Conservation (phyloP, 1,284 basidiomycete species). For the Pulchroboletus neoregius region DNA sequence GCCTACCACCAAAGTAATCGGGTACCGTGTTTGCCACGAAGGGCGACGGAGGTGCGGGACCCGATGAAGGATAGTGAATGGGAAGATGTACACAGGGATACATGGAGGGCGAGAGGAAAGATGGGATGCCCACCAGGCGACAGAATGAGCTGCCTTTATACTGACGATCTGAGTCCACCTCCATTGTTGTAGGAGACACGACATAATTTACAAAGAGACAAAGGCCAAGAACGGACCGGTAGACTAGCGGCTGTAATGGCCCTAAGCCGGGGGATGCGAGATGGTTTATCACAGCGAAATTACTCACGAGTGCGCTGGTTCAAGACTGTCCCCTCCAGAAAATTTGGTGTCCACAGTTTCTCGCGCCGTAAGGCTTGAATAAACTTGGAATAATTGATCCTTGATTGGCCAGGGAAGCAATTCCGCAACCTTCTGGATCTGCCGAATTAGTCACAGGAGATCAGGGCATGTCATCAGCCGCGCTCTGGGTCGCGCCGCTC, state of each 20-base stretch:
- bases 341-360: conserved; percentile 76
- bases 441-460: conserved; percentile 90
- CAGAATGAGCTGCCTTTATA: conserved; percentile 16
- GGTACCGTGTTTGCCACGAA: not conserved
- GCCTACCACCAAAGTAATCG: not conserved
- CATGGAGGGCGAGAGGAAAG: not conserved
- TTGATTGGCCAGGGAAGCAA: conserved; percentile 84
- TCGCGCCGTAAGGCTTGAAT: conserved; percentile 57
- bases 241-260: conserved; percentile 76
- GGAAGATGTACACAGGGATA: not conserved
- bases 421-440: conserved; percentile 78
- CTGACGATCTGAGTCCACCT: not conserved
- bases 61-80: not conserved
- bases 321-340: conserved; percentile 87
- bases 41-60: conserved; percentile 13
- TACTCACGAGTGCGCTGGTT: conserved; percentile 75
- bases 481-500: conserved; percentile 67
- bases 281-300: conserved; percentile 59
- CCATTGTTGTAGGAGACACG: conserved; percentile 1
- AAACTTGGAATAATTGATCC: conserved; percentile 74
- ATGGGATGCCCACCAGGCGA: not conserved
- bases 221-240: conserved; percentile 27
- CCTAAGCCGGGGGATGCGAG: conserved; percentile 72
- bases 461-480: conserved; percentile 77
- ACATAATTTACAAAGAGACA: not conserved